A percentile compares a stretch with the other conserved stretches of the same genome.
Evolutionary conservation across 495 filamentous ascomycete genomes (phyloP).

Genomic region (Tuber microsphaerosporum): DNA sequence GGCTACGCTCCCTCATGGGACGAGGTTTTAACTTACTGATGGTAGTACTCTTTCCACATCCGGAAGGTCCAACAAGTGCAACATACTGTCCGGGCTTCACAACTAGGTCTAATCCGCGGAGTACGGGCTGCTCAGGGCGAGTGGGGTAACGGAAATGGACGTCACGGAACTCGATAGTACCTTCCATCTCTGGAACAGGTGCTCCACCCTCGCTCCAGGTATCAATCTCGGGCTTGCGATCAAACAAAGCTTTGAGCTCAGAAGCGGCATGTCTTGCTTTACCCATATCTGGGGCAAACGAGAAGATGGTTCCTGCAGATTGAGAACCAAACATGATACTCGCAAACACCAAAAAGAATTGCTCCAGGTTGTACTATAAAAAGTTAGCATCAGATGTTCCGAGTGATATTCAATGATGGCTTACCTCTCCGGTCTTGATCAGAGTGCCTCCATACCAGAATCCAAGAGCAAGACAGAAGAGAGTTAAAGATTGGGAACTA

Average conservation of each 20-base stretch:
- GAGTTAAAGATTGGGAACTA: constrained; percentile 67
- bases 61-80: constrained; percentile 72
- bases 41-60: constrained; percentile 78
- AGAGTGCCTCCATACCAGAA: constrained; percentile 90
- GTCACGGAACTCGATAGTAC: constrained; percentile 67
- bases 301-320: constrained; percentile 79
- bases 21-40: constrained; percentile 44
- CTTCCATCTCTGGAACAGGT: constrained; percentile 52
- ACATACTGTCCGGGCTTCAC: constrained; percentile 71
- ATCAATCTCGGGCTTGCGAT: constrained; percentile 70
- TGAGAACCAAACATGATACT: constrained; percentile 76
- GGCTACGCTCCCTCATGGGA: neutral
- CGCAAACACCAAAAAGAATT: constrained; percentile 79
- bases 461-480: constrained; percentile 77
- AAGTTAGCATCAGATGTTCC: neutral
- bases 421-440: constrained; percentile 59
- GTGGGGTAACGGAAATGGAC: constrained; percentile 80
- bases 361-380: constrained; percentile 55
- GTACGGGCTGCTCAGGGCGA: constrained; percentile 68
- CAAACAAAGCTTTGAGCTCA: constrained; percentile 70
- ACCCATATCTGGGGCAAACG: constrained; percentile 79
- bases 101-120: constrained; percentile 63
- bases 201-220: constrained; percentile 71
- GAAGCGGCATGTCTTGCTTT: constrained; percentile 75
- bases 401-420: constrained; percentile 12